Percentiles rank a stretch among this genome's conserved stretches.
Conservation (phyloP, 768 basidiomycete species). For the Suillus hirtellus region DNA sequence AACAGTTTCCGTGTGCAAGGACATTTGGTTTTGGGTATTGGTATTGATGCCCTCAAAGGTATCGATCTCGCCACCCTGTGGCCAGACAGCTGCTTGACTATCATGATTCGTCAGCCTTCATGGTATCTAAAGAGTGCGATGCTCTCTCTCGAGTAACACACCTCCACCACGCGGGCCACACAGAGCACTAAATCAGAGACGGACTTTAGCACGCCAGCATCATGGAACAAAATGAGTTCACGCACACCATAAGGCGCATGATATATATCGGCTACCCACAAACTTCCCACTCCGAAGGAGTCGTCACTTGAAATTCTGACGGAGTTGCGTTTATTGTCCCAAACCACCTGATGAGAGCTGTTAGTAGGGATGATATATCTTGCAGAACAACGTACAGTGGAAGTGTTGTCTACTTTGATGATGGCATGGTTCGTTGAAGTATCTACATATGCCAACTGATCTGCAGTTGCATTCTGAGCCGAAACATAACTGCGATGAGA, state of each 20-base stretch:
- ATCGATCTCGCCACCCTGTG: conserved; percentile 71
- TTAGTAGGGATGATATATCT: conserved; percentile 3
- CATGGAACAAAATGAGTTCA: conserved; percentile 15
- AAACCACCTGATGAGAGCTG: conserved; percentile 26
- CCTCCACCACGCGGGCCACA: conserved; percentile 68
- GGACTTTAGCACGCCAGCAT: conserved; percentile 10
- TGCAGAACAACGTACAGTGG: conserved; percentile 38
- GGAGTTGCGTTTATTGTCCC: conserved; percentile 62
- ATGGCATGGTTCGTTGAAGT: conserved; percentile 66
- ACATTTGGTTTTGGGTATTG: conserved; percentile 63
- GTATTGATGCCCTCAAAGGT: conserved; percentile 82
- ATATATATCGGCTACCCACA: conserved; percentile 65
- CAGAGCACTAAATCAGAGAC: conserved; percentile 52
- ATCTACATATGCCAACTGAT: conserved; percentile 64
- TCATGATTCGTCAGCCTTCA: not conserved
- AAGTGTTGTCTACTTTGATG: conserved; percentile 74
- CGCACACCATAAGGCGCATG: conserved; percentile 66
- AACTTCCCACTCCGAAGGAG: conserved; percentile 54
- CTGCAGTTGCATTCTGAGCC: conserved; percentile 40
- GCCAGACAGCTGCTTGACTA: conserved; percentile 60
- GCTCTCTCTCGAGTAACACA: conserved; percentile 10
- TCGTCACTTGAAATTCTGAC: conserved; percentile 64
- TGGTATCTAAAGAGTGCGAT: not conserved
- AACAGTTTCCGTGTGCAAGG: conserved; percentile 67
- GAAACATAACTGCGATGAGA: conserved; percentile 47